phyloP scores from a whole-genome alignment of 306 rosid genomes.

The Cicer judaicum region DNA sequence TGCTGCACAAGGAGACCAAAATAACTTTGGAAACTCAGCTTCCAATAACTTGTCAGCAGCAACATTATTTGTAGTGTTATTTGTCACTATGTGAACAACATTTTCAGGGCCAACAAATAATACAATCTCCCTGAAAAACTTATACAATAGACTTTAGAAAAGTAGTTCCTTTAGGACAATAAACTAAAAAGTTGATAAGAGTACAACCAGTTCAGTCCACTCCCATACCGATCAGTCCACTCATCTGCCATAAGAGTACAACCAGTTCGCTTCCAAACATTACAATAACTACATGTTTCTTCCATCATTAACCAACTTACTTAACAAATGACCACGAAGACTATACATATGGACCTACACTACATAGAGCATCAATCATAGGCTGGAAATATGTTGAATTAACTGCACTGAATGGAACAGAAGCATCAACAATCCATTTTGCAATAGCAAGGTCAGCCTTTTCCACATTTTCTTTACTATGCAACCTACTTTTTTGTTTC shows the following conservation, averaged over 20 bases:
- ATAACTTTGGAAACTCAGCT: background rate
- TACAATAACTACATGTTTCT: background rate
- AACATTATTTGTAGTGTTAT: background rate
- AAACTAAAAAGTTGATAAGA: background rate
- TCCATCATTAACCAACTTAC: background rate
- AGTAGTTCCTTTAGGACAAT: too few species aligned
- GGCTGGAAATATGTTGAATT: background rate
- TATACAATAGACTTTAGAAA: background rate
- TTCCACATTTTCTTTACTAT: background rate
- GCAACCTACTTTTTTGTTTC: background rate
- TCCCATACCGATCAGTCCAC: background rate
- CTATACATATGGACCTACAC: background rate
- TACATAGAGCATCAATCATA: background rate
- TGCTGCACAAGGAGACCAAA: slow-evolving; percentile 7
- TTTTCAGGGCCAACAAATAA: background rate
- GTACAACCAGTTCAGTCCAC: background rate
- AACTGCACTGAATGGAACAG: background rate
- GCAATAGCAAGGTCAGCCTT: background rate
- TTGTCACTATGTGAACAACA: background rate
- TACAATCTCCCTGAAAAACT: background rate
- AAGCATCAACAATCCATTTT: background rate
- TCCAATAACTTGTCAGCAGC: background rate
- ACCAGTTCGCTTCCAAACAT: background rate
- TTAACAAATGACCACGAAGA: background rate
- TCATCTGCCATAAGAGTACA: background rate